These are phyloP conservation scores for Alternaria hordeiaustralica DNA, from an alignment of 2,329 filamentous ascomycete genomes.

Conservation along the genomic window DNA sequence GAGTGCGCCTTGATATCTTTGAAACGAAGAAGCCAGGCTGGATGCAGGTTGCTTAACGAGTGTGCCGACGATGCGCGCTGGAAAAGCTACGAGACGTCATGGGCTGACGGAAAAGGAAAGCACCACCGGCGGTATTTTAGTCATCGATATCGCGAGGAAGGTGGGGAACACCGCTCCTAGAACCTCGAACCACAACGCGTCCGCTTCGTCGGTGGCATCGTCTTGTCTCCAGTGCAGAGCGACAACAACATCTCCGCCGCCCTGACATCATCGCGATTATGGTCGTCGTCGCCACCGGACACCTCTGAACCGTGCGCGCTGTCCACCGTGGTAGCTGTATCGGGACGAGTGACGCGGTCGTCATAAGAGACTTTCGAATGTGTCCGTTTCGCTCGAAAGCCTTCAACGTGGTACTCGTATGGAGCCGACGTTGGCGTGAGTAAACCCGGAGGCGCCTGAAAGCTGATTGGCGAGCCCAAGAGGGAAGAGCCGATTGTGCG, in stretches of 20 bases:
- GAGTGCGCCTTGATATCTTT: neutral
- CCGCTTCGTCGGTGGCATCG: slow-evolving; percentile 35
- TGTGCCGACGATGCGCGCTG: slow-evolving; percentile 8
- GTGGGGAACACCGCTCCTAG: slow-evolving; percentile 12
- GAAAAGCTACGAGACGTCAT: slow-evolving; percentile 7
- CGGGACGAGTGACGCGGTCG: slow-evolving; percentile 8
- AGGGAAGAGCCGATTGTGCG: slow-evolving; percentile 14
- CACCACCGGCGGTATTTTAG: slow-evolving; percentile 4
- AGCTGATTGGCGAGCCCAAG: slow-evolving; percentile 16
- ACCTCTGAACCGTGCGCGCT: slow-evolving; percentile 4
- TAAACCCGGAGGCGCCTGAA: slow-evolving; percentile 3
- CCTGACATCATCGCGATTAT: slow-evolving; percentile 34
- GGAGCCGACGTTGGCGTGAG: slow-evolving; percentile 25
- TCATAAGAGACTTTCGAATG: slow-evolving; percentile 31
- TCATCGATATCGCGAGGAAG: neutral
- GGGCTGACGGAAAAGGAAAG: slow-evolving; percentile 12
- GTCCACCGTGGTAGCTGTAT: slow-evolving; percentile 8
- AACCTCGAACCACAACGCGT: slow-evolving; percentile 37
- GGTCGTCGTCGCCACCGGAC: slow-evolving; percentile 6
- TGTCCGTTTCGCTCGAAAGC: slow-evolving; percentile 34
- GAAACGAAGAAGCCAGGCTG: slow-evolving; percentile 2
- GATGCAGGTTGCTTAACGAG: slow-evolving; percentile 13
- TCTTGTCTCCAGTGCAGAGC: slow-evolving; percentile 32
- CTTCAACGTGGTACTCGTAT: slow-evolving; percentile 8
- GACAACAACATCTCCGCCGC: slow-evolving; percentile 47